phyloP scores from a whole-genome alignment of 495 filamentous ascomycete species.

The Penicillium dipodomyicola region DNA sequence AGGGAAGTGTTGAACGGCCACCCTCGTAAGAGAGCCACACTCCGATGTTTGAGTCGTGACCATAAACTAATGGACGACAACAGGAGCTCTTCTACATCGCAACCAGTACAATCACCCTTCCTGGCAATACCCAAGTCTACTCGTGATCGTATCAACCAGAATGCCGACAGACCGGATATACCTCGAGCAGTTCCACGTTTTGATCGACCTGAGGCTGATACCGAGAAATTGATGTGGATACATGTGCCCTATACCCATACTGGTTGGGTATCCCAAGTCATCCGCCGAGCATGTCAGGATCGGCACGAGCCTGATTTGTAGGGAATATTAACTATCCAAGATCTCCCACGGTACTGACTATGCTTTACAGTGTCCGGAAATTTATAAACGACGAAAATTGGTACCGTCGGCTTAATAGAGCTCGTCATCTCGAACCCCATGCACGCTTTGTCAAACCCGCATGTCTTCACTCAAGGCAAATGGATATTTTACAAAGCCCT shows the following conservation, averaged over 20 bases:
- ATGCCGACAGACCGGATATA: constrained; percentile 22
- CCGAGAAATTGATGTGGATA: constrained; percentile 60
- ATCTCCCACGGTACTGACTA: neutral
- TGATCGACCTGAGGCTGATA: constrained; percentile 39
- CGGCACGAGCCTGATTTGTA: constrained; percentile 35
- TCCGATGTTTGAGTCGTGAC: neutral
- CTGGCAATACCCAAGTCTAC: constrained; percentile 28
- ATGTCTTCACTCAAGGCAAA: constrained; percentile 36
- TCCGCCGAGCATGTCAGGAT: constrained; percentile 23
- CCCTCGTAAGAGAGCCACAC: constrained; percentile 17
- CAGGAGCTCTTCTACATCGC: constrained; percentile 21
- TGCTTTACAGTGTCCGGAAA: constrained; percentile 46
- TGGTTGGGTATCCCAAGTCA: constrained; percentile 55
- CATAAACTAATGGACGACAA: neutral
- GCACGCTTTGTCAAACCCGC: constrained; percentile 43
- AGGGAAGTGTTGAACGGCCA: constrained; percentile 20
- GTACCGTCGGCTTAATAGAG: constrained; percentile 44
- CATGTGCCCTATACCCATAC: constrained; percentile 66
- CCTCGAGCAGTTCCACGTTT: constrained; percentile 38
- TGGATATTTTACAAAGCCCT: constrained; percentile 30
- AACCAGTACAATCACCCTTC: constrained; percentile 24
- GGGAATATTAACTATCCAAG: neutral
- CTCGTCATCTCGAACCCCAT: constrained; percentile 49
- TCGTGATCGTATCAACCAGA: constrained; percentile 29
- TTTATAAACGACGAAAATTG: constrained; percentile 47